Evolutionary conservation across 345 rosid genomes (phyloP).

Genomic region (Mangifera indica): DNA sequence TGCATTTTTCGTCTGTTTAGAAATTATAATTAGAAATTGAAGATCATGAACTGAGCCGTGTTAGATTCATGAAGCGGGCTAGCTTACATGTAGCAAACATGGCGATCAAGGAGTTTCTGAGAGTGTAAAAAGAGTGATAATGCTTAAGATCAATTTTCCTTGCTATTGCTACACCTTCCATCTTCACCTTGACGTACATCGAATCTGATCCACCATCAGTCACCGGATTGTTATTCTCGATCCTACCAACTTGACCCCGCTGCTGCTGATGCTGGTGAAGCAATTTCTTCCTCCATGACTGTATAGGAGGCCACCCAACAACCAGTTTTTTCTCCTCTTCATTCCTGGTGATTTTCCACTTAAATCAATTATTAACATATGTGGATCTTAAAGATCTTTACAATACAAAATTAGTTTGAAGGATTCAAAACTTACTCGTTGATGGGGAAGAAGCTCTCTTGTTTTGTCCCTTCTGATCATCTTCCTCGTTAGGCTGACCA

Average conservation of each 20-base stretch:
- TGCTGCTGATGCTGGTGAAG: conserved; percentile 18
- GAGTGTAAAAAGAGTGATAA: conserved; percentile 46
- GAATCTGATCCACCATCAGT: conserved; percentile 23
- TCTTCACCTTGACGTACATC: conserved; percentile 66
- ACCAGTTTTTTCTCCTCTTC: conserved; percentile 34
- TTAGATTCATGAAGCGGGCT: no score
- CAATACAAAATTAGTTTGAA: no score
- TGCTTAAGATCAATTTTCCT: conserved; percentile 57
- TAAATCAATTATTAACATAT: neutral
- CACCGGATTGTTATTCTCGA: conserved; percentile 11
- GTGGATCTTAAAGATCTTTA: neutral
- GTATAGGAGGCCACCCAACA: conserved; percentile 83
- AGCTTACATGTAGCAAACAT: conserved; percentile 51
- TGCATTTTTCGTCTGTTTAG: conserved; percentile 25
- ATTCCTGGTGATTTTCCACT: conserved; percentile 5
- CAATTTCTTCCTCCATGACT: conserved; percentile 59
- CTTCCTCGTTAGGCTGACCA: conserved; percentile 57
- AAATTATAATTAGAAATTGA: no score
- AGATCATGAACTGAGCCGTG: no score
- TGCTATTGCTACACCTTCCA: conserved; percentile 68
- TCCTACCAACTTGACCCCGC: conserved; percentile 17
- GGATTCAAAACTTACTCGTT: conserved; percentile 35
- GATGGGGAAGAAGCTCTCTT: conserved; percentile 27
- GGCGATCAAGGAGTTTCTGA: conserved; percentile 41
- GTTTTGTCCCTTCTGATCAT: conserved; percentile 32